These are phyloP conservation scores for Aurifilum marmelostoma DNA, from an alignment of 2,329 filamentous ascomycete genomes.

Conservation along the genomic window DNA sequence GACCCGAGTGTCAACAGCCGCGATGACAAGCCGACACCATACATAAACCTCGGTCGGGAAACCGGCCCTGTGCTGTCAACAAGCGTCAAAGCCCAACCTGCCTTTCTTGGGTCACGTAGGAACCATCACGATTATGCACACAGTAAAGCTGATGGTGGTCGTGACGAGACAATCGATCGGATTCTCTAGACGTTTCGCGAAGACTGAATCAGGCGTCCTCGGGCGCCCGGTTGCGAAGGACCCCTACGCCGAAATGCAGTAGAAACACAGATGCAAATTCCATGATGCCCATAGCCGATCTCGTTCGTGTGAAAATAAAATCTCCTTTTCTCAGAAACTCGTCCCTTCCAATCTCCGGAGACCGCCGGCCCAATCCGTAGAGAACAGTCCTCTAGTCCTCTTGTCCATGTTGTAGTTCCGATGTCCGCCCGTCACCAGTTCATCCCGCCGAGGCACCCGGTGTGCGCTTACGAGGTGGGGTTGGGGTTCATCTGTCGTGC, in stretches of 20 bases:
- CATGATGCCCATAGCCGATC: constrained; percentile 27
- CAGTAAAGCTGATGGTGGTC: background rate
- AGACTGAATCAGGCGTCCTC: constrained; percentile 26
- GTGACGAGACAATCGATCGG: constrained; percentile 28
- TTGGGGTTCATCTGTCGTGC: constrained; percentile 30
- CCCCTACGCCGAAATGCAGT: constrained; percentile 27
- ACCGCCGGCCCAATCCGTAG: constrained; percentile 16
- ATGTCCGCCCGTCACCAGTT: constrained; percentile 23
- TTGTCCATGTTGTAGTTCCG: constrained; percentile 21
- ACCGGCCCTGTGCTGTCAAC: background rate
- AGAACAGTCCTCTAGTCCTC: constrained; percentile 26
- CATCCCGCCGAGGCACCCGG: constrained; percentile 23
- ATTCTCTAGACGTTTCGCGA: constrained; percentile 30
- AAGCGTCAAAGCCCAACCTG: no score
- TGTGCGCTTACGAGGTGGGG: constrained; percentile 29
- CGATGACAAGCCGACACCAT: background rate
- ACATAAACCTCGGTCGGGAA: background rate
- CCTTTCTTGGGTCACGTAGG: background rate
- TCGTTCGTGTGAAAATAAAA: constrained; percentile 6
- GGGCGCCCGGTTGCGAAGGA: constrained; percentile 25
- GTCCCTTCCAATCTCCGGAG: constrained; percentile 25
- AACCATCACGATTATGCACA: background rate
- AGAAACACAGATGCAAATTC: constrained; percentile 28
- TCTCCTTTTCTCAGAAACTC: constrained; percentile 18
- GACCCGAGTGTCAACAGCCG: background rate